Conservation (phyloP, 345 rosid genomes). For the Salix koriyanagi region DNA sequence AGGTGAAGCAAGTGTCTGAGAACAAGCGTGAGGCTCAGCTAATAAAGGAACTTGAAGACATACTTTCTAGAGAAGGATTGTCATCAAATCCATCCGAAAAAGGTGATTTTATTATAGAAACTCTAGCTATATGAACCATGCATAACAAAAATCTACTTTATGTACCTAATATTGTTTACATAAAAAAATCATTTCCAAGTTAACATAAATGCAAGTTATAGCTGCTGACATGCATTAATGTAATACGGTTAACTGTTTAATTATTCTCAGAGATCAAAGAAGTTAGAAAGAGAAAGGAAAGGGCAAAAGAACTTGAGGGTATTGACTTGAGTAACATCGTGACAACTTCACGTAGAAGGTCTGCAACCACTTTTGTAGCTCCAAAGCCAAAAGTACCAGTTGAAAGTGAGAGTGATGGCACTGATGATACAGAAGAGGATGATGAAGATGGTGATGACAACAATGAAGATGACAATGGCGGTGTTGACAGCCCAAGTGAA, state of each 20-base stretch:
- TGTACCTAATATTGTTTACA: conserved; percentile 1
- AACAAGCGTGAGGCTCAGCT: conserved; percentile 70
- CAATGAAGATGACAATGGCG: conserved; percentile 19
- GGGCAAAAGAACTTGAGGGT: conserved; percentile 82
- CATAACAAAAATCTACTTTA: neutral
- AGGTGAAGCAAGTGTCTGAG: conserved; percentile 81
- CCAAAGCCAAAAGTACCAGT: conserved; percentile 66
- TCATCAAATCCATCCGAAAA: conserved; percentile 78
- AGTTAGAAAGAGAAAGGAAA: conserved; percentile 60
- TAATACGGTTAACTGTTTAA: conserved; percentile 2
- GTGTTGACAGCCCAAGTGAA: conserved; percentile 31
- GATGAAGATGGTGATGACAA: conserved; percentile 37
- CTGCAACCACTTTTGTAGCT: conserved; percentile 53
- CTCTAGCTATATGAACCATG: conserved; percentile 4
- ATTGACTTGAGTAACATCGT: conserved; percentile 82
- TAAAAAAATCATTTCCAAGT: neutral
- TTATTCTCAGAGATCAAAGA: conserved; percentile 71
- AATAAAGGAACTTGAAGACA: conserved; percentile 72
- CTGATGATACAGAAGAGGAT: conserved; percentile 34
- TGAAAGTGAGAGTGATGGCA: conserved; percentile 48
- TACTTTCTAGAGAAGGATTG: conserved; percentile 85
- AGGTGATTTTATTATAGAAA: conserved; percentile 38
- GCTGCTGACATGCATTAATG: neutral
- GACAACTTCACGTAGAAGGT: conserved; percentile 72
- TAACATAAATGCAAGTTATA: neutral